Conservation (phyloP, 768 basidiomycete species). For the Tylopilus rubrobrunneus region DNA sequence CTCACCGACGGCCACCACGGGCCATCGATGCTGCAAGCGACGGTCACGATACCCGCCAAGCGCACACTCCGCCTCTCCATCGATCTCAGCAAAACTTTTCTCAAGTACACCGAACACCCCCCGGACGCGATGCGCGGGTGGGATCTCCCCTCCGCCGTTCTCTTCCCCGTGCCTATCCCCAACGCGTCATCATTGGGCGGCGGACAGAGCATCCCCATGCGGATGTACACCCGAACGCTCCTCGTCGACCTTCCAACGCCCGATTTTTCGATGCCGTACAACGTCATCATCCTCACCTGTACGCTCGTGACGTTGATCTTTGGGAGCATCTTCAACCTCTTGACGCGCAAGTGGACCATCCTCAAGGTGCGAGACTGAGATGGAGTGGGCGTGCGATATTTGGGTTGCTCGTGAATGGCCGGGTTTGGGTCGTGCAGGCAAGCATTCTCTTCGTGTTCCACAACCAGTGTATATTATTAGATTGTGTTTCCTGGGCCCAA, state of each 20-base stretch:
- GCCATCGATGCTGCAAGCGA: constrained; percentile 70
- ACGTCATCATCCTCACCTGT: constrained; percentile 95
- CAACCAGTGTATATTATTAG: too few species aligned
- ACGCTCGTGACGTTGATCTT: constrained; percentile 91
- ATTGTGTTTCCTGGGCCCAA: not conserved
- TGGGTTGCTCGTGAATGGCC: too few species aligned
- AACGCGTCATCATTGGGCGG: not conserved
- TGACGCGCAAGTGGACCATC: constrained; percentile 80
- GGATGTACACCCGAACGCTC: constrained; percentile 77
- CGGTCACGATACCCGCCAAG: constrained; percentile 65
- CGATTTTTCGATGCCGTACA: constrained; percentile 99
- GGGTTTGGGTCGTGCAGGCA: not conserved
- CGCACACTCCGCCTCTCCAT: constrained; percentile 62
- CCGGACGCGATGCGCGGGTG: constrained; percentile 95
- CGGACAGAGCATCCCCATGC: constrained; percentile 14
- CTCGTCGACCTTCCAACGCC: constrained; percentile 96
- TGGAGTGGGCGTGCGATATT: too few species aligned
- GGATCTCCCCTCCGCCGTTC: constrained; percentile 87
- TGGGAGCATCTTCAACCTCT: constrained; percentile 83
- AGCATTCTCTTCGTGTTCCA: not conserved
- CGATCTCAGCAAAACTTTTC: constrained; percentile 77
- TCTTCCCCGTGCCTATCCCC: constrained; percentile 36
- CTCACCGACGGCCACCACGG: constrained; percentile 16
- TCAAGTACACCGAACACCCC: constrained; percentile 93
- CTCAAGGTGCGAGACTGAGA: constrained; percentile 24